phyloP scores from a whole-genome alignment of 495 filamentous ascomycete genomes.

The Thermochaetoides thermophila region DNA sequence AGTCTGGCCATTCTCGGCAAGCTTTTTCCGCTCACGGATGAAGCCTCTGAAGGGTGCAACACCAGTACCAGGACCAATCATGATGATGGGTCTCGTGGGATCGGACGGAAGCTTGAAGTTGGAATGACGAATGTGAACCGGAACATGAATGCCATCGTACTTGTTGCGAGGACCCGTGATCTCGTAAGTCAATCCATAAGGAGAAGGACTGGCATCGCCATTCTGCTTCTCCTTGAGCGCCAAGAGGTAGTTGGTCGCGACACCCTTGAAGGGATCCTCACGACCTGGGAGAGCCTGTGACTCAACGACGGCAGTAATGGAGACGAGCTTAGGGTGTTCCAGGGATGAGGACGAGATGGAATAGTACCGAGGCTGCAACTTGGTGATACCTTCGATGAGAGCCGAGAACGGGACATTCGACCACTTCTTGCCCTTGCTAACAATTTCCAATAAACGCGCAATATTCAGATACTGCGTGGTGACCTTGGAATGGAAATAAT shows the following conservation, averaged over 20 bases:
- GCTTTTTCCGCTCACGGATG: constrained; percentile 78
- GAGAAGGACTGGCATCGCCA: constrained; percentile 69
- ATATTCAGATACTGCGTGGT: constrained; percentile 76
- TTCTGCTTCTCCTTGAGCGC: constrained; percentile 97
- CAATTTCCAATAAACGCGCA: constrained; percentile 65
- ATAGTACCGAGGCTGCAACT: constrained; percentile 96
- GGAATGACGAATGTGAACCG: constrained; percentile 91
- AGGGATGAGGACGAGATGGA: constrained; percentile 95
- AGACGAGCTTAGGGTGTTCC: constrained; percentile 85
- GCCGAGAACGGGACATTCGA: constrained; percentile 78
- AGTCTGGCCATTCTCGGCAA: constrained; percentile 62
- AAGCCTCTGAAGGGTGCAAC: constrained; percentile 95
- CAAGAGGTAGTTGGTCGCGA: constrained; percentile 93
- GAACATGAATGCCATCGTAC: constrained; percentile 91
- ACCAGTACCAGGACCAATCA: constrained; percentile 93
- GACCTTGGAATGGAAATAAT: constrained; percentile 87
- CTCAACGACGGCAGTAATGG: constrained; percentile 92
- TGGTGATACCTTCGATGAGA: constrained; percentile 84
- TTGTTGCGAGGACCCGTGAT: constrained; percentile 88
- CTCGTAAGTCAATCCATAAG: constrained; percentile 77
- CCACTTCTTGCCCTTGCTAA: constrained; percentile 60
- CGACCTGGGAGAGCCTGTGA: constrained; percentile 61
- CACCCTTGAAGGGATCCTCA: constrained; percentile 74
- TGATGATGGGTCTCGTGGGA: constrained; percentile 82
- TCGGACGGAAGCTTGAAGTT: constrained; percentile 99